A percentile compares a stretch with the other conserved stretches of the same genome.
Conservation (phyloP, 768 basidiomycete genomes). For the Kwoniella europaea region DNA sequence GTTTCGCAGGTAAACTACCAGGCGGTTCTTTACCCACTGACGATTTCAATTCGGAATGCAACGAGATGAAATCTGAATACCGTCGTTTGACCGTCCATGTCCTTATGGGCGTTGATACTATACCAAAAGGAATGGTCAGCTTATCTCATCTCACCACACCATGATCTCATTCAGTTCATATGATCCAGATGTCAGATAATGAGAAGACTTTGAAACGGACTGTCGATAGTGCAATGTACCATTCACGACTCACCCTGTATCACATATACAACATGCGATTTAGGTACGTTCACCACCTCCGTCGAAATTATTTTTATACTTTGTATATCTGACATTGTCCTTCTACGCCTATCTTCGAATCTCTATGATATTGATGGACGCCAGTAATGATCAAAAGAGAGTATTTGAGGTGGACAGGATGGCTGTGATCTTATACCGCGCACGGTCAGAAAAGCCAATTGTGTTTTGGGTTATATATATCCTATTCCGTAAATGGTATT, state of each 20-base stretch:
- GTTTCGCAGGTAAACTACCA: conserved; percentile 80
- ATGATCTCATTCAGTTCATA: background rate
- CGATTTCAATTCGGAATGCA: conserved; percentile 79
- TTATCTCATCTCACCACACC: background rate
- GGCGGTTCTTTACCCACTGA: conserved; percentile 83
- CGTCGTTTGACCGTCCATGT: conserved; percentile 94
- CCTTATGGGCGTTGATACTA: conserved; percentile 80
- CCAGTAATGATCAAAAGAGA: too few species aligned
- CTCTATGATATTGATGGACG: too few species aligned
- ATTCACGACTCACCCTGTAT: conserved; percentile 46
- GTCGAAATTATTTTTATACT: conserved; percentile 53
- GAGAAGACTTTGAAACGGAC: too few species aligned
- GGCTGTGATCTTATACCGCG: too few species aligned
- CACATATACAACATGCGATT: conserved; percentile 54
- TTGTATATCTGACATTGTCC: conserved; percentile 53
- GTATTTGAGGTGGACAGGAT: too few species aligned
- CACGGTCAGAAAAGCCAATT: too few species aligned
- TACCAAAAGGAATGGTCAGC: background rate
- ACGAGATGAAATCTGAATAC: conserved; percentile 91
- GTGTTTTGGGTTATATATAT: too few species aligned
- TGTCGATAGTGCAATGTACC: background rate
- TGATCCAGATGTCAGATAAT: too few species aligned
- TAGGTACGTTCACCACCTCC: conserved; percentile 47
- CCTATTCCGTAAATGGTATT: too few species aligned
- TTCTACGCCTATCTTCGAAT: background rate